Evolutionary conservation across 371 early-diverging fungal species (phyloP).

Genomic region (Syncephalastrum contaminatum): DNA sequence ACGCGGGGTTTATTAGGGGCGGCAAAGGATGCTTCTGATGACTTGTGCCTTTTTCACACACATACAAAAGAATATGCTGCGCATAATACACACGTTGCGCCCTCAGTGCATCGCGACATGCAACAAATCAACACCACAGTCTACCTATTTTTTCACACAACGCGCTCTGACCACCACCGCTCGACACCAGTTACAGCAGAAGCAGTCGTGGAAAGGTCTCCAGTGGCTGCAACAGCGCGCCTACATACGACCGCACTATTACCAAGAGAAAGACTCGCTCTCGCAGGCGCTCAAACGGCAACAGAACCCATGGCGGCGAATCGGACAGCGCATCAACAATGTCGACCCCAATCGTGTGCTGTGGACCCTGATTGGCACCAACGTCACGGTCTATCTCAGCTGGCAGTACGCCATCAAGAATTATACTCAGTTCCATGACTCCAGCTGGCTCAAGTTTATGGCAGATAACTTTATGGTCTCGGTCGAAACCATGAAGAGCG

Average conservation of each 20-base stretch:
- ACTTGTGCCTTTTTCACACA: too few species aligned
- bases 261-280: slow-evolving; percentile 15
- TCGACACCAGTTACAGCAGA: too few species aligned
- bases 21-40: too few species aligned
- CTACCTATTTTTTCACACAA: too few species aligned
- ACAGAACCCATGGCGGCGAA: slow-evolving; percentile 20
- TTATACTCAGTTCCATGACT: slow-evolving; percentile 47
- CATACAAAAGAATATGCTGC: too few species aligned
- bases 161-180: too few species aligned
- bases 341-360: slow-evolving; percentile 39
- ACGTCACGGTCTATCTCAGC: slow-evolving; percentile 41
- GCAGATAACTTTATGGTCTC: slow-evolving; percentile 41
- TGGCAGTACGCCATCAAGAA: slow-evolving; percentile 58
- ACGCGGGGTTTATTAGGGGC: too few species aligned
- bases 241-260: slow-evolving; percentile 37
- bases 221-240: slow-evolving; percentile 5
- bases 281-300: slow-evolving; percentile 23
- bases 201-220: too few species aligned
- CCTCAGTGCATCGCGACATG: too few species aligned
- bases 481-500: slow-evolving; percentile 30
- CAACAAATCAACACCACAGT: too few species aligned
- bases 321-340: slow-evolving; percentile 29
- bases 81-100: too few species aligned
- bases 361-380: slow-evolving; percentile 47
- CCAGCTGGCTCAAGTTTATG: slow-evolving; percentile 45